Evolutionary conservation across 768 basidiomycete species (phyloP), one percentile per base, ranked within the genome.

Genomic region (Pulveroboletus frians): DNA sequence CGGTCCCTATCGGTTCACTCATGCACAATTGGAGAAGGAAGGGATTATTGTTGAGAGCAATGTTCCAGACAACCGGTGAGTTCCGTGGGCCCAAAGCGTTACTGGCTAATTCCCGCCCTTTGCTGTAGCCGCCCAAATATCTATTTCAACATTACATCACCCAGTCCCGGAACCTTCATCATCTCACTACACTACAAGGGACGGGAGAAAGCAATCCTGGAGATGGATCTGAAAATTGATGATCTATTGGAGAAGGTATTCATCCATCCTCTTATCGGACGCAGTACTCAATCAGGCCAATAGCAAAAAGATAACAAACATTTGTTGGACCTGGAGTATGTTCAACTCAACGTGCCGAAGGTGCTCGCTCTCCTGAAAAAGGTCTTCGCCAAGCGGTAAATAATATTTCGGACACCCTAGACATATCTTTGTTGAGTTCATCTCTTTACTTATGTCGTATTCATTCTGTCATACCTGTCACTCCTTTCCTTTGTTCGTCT

Each of bases 231-330:
- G 46, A 97, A 97, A 74, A 96, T 98, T 59, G 95, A 99, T 69
- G 95, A 99, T 71, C 70, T 98, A 54, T 71, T 97, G 64, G 95
- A 98, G 70, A 97, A 97, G 86, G 93, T 92, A 55, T 26, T 80
- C 56, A 5, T 27, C 18, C 18, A 8, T 41, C 32, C 26, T 32
- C 35, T 14, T 8, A 30, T 53, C 43, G 18, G 30, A 48, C 32
- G 34, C 23, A 26, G 21, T 47, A n/a, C 55, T 69, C 32, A 67
- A n/a, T 9, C 37, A 3, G 20, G 4, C 35, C 46, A 47, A 62
- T 63, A 97, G 93, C 95, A 98, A 92, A 96, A 97, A 73, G 95
- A 99, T 69, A 94, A 95, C 72, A 94, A 97, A 61, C 92, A 94
- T 61, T 75, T 94, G 30, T 72, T 99, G 54, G 96, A 99, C 72